Conservation (phyloP, 768 basidiomycete genomes). For the Lactarius quietus region DNA sequence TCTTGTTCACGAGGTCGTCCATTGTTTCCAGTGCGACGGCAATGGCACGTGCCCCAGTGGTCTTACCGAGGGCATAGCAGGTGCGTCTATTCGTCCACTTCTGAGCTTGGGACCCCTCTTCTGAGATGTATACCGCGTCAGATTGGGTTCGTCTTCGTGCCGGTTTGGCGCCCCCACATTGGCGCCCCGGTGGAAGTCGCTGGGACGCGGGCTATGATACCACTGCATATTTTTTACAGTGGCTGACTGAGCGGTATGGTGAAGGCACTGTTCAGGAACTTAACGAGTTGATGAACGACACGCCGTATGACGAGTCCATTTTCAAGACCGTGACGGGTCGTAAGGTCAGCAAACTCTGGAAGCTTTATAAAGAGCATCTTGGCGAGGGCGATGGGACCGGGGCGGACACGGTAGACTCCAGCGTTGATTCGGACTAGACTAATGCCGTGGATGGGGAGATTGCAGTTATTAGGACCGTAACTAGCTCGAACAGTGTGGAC, state of each 20-base stretch:
- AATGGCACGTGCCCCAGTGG: conserved; percentile 60
- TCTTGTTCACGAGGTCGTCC: conserved; percentile 71
- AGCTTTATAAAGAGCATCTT: conserved; percentile 46
- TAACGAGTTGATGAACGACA: conserved; percentile 50
- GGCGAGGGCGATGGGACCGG: conserved; percentile 19
- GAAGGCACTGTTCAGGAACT: conserved; percentile 53
- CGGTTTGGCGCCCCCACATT: conserved; percentile 63
- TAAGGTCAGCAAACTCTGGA: conserved; percentile 56
- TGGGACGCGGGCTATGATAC: conserved; percentile 79
- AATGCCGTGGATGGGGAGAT: not conserved
- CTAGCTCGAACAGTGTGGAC: conserved; percentile 15
- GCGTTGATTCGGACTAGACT: not conserved
- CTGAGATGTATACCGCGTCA: conserved; percentile 27
- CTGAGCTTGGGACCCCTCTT: not conserved
- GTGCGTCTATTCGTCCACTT: conserved; percentile 36
- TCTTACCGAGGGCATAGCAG: conserved; percentile 77
- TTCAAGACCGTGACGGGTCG: conserved; percentile 53
- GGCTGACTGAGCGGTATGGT: conserved; percentile 54
- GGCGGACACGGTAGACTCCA: not conserved
- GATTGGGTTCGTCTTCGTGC: conserved; percentile 70
- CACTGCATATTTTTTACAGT: conserved; percentile 73
- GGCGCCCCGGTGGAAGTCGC: conserved; percentile 46
- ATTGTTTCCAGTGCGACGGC: conserved; percentile 72
- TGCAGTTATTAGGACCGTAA: not conserved
- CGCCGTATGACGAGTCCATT: conserved; percentile 46